These are phyloP conservation scores for Microglena sp. DNA, from an alignment of 139 green algal species.

Conservation along the genomic window DNA sequence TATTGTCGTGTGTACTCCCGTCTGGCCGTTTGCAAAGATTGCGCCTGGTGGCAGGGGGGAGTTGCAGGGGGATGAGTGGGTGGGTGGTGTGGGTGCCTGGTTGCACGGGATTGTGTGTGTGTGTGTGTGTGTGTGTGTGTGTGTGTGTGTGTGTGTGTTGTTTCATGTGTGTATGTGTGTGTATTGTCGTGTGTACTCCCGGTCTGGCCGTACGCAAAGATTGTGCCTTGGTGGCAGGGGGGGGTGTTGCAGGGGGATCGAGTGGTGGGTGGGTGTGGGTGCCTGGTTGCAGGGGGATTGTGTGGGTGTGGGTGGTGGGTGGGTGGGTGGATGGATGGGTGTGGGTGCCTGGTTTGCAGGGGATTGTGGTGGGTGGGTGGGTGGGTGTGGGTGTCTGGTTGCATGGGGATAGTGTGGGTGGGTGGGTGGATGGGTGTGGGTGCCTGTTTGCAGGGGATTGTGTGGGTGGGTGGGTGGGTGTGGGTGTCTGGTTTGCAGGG, in stretches of 20 bases:
- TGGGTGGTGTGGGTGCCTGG: too few species aligned
- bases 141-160: too few species aligned
- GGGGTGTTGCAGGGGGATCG: not conserved
- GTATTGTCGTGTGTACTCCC: too few species aligned
- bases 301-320: not conserved
- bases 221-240: slow-evolving; percentile 21
- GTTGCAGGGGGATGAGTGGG: too few species aligned
- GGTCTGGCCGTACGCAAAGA: slow-evolving; percentile 84
- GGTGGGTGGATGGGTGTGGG: slow-evolving; percentile 8
- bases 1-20: too few species aligned
- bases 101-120: too few species aligned
- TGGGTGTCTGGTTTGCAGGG: not conserved
- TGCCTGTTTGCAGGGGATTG: not conserved
- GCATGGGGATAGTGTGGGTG: too few species aligned
- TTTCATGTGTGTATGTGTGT: too few species aligned
- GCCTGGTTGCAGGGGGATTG: not conserved
- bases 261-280: not conserved
- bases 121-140: too few species aligned
- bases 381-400: not conserved
- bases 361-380: not conserved
- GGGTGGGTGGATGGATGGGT: not conserved
- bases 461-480: not conserved
- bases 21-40: not conserved
- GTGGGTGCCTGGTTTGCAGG: not conserved
- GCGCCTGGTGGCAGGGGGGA: not conserved